Base-by-base conservation (phyloP, 2,329 filamentous ascomycete genomes). In the Penicillium verrucosum region DNA sequence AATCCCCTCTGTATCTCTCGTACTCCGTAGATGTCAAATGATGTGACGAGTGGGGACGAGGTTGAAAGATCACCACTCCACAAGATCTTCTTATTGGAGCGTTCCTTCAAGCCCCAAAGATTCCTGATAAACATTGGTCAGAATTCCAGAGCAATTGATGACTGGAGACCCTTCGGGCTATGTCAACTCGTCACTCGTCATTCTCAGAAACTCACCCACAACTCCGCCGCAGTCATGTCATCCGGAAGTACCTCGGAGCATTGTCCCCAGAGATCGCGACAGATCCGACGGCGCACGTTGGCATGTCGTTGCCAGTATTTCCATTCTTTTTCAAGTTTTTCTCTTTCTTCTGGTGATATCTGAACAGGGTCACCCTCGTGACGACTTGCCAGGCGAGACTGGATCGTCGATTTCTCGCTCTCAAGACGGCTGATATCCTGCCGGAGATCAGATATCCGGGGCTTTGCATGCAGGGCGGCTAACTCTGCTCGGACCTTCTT, bases 391-490 rank as follows among this genome's bases (percentile, higher is more conserved):
- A 86, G 65, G 3, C 77, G 71, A 4, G 64, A 68, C 14, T 66
- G 52, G 12, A 82, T 70, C 25, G 73, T 71, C 1, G 64, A 58
- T 55, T 78, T 80, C 60, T 82, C 78, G 2, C 63, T 57, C 57
- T 80, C 75, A 5, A 86, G 70, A 2, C 67, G 67, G 8, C 64
- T 59, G 7, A 85, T 75, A 7, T 69, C 68, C 16, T 72, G 58
- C 9, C 77, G 73, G 18, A 87, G 77, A 36, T 83, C 78, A 0
- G 76, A 68, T 2, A 82, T 78, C 16, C 82, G 80, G 16, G 84
- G 77, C 11, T 77, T 77, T 11, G 77, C 73, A 42, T 75, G 75
- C 10, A 84, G 73, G 1, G 75, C 70, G 6, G 75, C 71, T 40
- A 84, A 74, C 4, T 78, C 72, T 23, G 70, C 64, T 59, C 80